Percentiles rank a stretch among this genome's conserved stretches.
phyloP scores from a whole-genome alignment of 495 filamentous ascomycete genomes.

The Barbatosphaeria neglecta region DNA sequence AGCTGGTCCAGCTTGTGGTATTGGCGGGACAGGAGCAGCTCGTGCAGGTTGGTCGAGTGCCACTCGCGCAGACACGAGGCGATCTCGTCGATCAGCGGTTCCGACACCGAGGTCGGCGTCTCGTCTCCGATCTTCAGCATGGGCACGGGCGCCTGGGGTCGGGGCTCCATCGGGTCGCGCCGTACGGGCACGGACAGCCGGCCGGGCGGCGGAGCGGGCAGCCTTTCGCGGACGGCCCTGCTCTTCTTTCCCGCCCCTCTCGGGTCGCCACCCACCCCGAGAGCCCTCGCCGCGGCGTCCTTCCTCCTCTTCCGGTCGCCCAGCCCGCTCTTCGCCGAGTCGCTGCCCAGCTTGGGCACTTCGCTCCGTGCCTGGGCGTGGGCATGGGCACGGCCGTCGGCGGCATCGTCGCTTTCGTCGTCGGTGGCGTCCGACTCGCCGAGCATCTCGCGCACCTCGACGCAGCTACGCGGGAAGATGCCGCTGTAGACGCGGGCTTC shows the following conservation, averaged over 20 bases:
- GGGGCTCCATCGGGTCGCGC: slow-evolving; percentile 51
- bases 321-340: slow-evolving; percentile 36
- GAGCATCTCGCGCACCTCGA: slow-evolving; percentile 66
- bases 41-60: slow-evolving; percentile 94
- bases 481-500: slow-evolving; percentile 94
- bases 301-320: slow-evolving; percentile 20
- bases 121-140: slow-evolving; percentile 97
- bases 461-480: slow-evolving; percentile 88
- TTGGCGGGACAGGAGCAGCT: slow-evolving; percentile 70
- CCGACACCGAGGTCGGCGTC: slow-evolving; percentile 73
- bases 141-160: slow-evolving; percentile 84
- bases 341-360: slow-evolving; percentile 18
- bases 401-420: slow-evolving; percentile 22
- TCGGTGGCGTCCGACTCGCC: slow-evolving; percentile 44
- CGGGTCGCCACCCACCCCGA: slow-evolving; percentile 2
- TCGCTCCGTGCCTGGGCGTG: no score
- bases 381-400: no score
- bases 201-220: slow-evolving; percentile 19
- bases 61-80: slow-evolving; percentile 92
- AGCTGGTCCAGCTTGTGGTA: slow-evolving; percentile 75
- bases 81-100: slow-evolving; percentile 95
- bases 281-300: slow-evolving; percentile 6
- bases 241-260: slow-evolving; percentile 8
- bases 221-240: slow-evolving; percentile 8
- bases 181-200: slow-evolving; percentile 22